Percentiles rank a stretch among this genome's conserved stretches.
These are phyloP conservation scores for Eutrema heterophyllum DNA, from an alignment of 345 rosid genomes.

Conservation along the genomic window DNA sequence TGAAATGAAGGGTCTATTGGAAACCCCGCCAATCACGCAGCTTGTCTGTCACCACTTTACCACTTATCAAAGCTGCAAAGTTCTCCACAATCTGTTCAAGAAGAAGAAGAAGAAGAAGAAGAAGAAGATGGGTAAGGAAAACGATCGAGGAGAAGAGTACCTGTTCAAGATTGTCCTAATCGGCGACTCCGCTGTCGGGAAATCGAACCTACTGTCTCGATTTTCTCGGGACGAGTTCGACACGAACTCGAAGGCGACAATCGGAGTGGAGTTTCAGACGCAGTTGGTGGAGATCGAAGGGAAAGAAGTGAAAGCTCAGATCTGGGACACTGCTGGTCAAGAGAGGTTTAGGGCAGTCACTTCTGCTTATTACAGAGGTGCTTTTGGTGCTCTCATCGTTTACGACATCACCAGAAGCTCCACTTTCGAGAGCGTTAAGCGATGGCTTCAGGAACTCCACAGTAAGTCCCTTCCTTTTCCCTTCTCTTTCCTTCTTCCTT, in stretches of 20 bases:
- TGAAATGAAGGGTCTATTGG: not conserved
- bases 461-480: slow-evolving; percentile 38
- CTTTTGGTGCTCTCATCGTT: slow-evolving; percentile 85
- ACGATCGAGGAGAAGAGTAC: slow-evolving; percentile 60
- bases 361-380: slow-evolving; percentile 95
- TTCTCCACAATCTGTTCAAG: not conserved
- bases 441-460: slow-evolving; percentile 85
- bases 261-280: slow-evolving; percentile 92
- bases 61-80: slow-evolving; percentile 12
- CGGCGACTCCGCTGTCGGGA: slow-evolving; percentile 95
- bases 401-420: slow-evolving; percentile 73
- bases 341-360: slow-evolving; percentile 95
- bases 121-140: slow-evolving; percentile 50
- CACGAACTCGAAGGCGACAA: slow-evolving; percentile 83
- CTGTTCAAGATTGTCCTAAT: slow-evolving; percentile 86
- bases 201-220: slow-evolving; percentile 74
- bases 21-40: slow-evolving; percentile 53
- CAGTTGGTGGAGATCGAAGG: slow-evolving; percentile 81
- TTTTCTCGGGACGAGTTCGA: slow-evolving; percentile 88
- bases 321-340: slow-evolving; percentile 99
- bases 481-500: too few species aligned
- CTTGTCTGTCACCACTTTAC: slow-evolving; percentile 35
- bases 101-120: not conserved
- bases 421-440: slow-evolving; percentile 75
- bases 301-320: slow-evolving; percentile 88